phyloP scores from a whole-genome alignment of 768 basidiomycete species.

The Astraeus odoratus region DNA sequence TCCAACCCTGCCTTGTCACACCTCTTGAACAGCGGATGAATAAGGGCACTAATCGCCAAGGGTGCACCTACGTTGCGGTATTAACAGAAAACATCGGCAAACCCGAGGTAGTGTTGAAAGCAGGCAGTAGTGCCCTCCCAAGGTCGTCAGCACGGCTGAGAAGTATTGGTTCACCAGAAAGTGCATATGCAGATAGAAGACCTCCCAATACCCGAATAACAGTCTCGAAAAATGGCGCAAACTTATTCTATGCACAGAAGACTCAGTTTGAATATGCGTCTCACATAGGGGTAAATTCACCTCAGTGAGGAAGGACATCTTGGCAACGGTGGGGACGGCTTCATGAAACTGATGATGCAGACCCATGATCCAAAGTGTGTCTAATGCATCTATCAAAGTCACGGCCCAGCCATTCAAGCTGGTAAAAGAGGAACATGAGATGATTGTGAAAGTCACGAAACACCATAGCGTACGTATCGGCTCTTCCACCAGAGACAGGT shows the following conservation, averaged over 20 bases:
- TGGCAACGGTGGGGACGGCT: slow-evolving; percentile 43
- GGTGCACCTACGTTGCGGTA: slow-evolving; percentile 33
- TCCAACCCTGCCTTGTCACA: slow-evolving; percentile 31
- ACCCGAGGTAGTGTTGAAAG: slow-evolving; percentile 38
- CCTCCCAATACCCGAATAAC: slow-evolving; percentile 77
- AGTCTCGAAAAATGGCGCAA: slow-evolving; percentile 63
- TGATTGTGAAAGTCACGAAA: neutral
- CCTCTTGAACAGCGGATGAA: slow-evolving; percentile 17
- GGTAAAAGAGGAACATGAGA: neutral
- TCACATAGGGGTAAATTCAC: slow-evolving; percentile 8
- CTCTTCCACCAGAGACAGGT: slow-evolving; percentile 35
- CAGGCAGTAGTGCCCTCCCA: slow-evolving; percentile 38
- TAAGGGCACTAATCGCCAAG: neutral
- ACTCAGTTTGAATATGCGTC: neutral
- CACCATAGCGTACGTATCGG: slow-evolving; percentile 40
- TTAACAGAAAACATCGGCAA: slow-evolving; percentile 45
- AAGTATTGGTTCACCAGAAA: slow-evolving; percentile 54
- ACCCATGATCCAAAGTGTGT: slow-evolving; percentile 78
- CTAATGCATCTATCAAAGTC: slow-evolving; percentile 69
- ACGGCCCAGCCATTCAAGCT: slow-evolving; percentile 55
- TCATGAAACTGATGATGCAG: slow-evolving; percentile 61
- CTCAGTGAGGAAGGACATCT: slow-evolving; percentile 34
- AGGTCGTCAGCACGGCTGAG: slow-evolving; percentile 63
- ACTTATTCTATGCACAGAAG: slow-evolving; percentile 17
- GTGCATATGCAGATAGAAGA: slow-evolving; percentile 67